Percentiles rank a stretch among this genome's conserved stretches.
Conservation (phyloP, 495 filamentous ascomycete genomes). For the Podospora appendiculata region DNA sequence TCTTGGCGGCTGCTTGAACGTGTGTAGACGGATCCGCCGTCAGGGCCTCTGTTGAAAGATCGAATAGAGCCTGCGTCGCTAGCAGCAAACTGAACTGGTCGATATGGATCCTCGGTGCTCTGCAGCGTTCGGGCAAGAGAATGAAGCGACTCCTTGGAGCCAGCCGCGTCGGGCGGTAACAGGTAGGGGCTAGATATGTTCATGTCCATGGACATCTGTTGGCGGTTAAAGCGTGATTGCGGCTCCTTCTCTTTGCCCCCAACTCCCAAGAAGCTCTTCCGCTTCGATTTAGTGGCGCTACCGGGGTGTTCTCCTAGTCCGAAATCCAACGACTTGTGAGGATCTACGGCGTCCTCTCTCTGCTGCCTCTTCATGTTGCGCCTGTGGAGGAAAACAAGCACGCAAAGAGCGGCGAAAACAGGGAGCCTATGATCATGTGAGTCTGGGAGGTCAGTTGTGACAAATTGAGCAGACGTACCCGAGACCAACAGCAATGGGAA, state of each 20-base stretch:
- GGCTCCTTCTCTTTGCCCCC: conserved; percentile 40
- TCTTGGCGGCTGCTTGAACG: conserved; percentile 30
- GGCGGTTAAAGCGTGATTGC: conserved; percentile 49
- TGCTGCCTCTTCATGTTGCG: conserved; percentile 64
- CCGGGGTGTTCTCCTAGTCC: conserved; percentile 53
- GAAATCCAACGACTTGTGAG: conserved; percentile 91
- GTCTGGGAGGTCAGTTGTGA: conserved; percentile 16
- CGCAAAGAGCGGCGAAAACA: conserved; percentile 54
- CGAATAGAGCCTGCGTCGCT: conserved; percentile 53
- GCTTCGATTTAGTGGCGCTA: conserved; percentile 29
- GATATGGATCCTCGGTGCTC: conserved; percentile 74
- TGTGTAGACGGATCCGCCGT: conserved; percentile 59
- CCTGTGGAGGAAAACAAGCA: conserved; percentile 71
- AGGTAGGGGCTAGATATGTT: conserved; percentile 80
- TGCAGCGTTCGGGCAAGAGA: conserved; percentile 69
- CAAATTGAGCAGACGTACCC: conserved; percentile 54
- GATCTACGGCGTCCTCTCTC: conserved; percentile 76
- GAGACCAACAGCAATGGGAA: conserved; percentile 74
- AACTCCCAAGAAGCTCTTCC: conserved; percentile 30
- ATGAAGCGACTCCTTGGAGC: conserved; percentile 76
- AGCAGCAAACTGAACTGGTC: conserved; percentile 54
- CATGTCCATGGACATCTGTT: conserved; percentile 81
- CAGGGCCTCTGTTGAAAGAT: conserved; percentile 42
- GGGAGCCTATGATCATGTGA: conserved; percentile 55
- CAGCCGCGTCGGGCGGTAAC: conserved; percentile 70